Base-by-base conservation (phyloP, 2,329 filamentous ascomycete genomes). In the Alternaria ventricosa region DNA sequence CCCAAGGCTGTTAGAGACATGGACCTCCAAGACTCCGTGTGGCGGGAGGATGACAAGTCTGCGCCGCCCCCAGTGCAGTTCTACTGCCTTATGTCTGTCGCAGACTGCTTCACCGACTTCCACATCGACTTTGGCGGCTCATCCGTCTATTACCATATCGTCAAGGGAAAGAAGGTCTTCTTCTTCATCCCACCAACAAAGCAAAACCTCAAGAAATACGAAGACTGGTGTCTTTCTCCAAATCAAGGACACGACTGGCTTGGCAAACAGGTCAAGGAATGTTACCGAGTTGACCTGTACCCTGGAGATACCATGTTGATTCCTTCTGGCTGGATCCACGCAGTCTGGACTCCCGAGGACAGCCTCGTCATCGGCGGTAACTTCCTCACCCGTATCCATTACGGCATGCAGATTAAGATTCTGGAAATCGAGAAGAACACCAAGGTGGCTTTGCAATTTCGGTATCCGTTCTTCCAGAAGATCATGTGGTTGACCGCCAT, bases 61-160 rank as follows among this genome's bases (percentile, higher is more conserved):
- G 84, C 88, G 57, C 87, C 84, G 60, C 87, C 88, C 7, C 87
- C 88, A 61, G 89, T 91, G 8, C 88, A 90, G 63, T 90, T 89
- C 71, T 90, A 90, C 79, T 89, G 88, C 72, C 80, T 91, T 36
- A 91, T 91, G 89, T 91, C 89, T 6, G 88, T 90, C 22, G 87
- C 88, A 12, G 89, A 91, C 76, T 90, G 88, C 76, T 91, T 90
- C 68, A 91, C 89, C 20, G 89, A 91, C 75, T 91, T 91, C 69
- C 89, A 91, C 77, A 89, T 91, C 72, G 89, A 91, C 73, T 91
- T 91, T 77, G 89, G 89, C 36, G 89, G 89, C 6, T 91, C 89
- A 5, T 91, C 89, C 1, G 89, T 91, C 6, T 91, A 88, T 73
- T 91, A 91, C 68, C 89, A 91, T 71, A 90, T 91, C 65, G 78